These are phyloP conservation scores for Jacaranda mimosifolia DNA, from an alignment of 257 asterid genomes.

Conservation along the genomic window DNA sequence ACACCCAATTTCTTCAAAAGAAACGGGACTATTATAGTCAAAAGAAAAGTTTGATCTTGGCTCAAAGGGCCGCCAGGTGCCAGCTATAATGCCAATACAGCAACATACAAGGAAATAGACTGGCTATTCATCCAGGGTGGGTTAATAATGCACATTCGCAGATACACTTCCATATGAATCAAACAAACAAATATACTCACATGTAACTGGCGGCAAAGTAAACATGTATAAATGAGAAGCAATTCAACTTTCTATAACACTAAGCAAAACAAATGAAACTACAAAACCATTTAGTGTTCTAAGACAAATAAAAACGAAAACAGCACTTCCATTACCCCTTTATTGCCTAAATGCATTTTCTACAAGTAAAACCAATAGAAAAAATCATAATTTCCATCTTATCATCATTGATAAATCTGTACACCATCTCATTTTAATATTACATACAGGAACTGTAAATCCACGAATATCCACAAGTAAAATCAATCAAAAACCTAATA, in stretches of 20 bases:
- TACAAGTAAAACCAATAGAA: background rate
- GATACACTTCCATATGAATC: conserved; percentile 13
- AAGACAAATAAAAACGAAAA: background rate
- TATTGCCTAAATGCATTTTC: background rate
- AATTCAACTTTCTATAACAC: conserved; percentile 17
- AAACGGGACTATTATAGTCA: background rate
- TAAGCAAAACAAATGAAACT: conserved; percentile 10
- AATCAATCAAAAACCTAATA: background rate
- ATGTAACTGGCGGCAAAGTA: background rate
- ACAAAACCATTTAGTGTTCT: conserved; percentile 3
- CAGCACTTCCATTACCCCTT: conserved; percentile 11
- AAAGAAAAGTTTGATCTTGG: background rate
- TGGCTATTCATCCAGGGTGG: background rate
- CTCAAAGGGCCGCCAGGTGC: background rate
- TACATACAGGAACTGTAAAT: background rate
- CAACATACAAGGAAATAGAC: conserved; percentile 2
- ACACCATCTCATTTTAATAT: background rate
- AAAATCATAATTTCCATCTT: background rate
- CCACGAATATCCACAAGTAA: background rate
- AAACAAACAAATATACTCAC: conserved; percentile 5
- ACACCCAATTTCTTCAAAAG: background rate
- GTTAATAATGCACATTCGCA: conserved; percentile 5
- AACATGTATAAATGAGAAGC: conserved; percentile 25
- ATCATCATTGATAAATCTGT: background rate
- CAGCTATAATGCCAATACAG: background rate